phyloP scores from a whole-genome alignment of 371 early-diverging fungal genomes.

The Batkoa obscura region DNA sequence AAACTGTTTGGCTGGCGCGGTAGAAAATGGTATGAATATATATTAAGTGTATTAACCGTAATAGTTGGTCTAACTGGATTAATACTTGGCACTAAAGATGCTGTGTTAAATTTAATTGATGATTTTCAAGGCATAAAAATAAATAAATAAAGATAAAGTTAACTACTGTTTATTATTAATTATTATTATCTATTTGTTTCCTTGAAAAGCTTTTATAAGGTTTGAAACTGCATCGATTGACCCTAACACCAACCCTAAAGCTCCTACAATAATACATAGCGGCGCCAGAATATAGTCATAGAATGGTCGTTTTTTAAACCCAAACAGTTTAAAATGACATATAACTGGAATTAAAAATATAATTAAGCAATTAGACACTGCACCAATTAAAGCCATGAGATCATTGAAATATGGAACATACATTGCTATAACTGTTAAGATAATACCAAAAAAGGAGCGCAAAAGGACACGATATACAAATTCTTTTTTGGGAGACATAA shows the following conservation, averaged over 20 bases:
- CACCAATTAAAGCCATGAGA: slow-evolving; percentile 65
- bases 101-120: slow-evolving; percentile 30
- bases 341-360: slow-evolving; percentile 68
- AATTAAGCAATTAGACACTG: slow-evolving; percentile 48
- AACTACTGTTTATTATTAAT: no score
- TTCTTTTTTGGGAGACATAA: slow-evolving; percentile 13
- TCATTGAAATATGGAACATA: slow-evolving; percentile 58
- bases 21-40: slow-evolving; percentile 30
- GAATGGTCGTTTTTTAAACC: slow-evolving; percentile 10
- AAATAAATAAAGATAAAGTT: no score
- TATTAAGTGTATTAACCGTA: slow-evolving; percentile 29
- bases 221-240: slow-evolving; percentile 42
- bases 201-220: slow-evolving; percentile 13
- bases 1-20: slow-evolving; percentile 40
- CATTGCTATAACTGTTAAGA: slow-evolving; percentile 35
- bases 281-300: background rate
- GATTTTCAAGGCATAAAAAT: no score
- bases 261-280: background rate
- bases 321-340: slow-evolving; percentile 53
- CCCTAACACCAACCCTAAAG: background rate
- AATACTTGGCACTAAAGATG: slow-evolving; percentile 51
- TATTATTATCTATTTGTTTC: no score
- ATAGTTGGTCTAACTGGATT: slow-evolving; percentile 45
- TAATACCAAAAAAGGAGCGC: slow-evolving; percentile 27
- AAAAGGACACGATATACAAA: slow-evolving; percentile 30